Base-by-base conservation (phyloP, 2,329 filamentous ascomycete genomes). In the Davidsoniella eucalypti region DNA sequence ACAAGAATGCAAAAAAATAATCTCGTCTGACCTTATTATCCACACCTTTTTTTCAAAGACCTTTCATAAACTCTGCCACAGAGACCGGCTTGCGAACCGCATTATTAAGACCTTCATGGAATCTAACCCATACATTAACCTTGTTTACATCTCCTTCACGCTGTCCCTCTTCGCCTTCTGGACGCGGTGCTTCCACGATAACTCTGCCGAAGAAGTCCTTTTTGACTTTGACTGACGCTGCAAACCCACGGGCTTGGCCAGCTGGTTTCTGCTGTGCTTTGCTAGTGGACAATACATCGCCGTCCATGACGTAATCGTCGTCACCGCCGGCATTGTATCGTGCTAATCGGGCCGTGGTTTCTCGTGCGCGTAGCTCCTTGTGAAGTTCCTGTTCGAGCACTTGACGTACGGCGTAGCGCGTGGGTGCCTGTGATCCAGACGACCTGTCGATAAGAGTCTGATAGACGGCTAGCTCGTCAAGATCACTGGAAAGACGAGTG, bases 321-420 rank as follows among this genome's bases (percentile, higher is more conserved):
- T 64, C 61, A 66, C 58, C 57, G 57, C 69, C 76, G n/a, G 70
- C 76, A 40, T 65, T 67, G 61, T 79, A 81, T 2, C 82, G 72
- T 7, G 79, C 76, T 58, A 84, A 76, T 2, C 84, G 70, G 0
- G 78, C 73, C 3, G 76, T 72, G 54, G 76, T 76, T 46, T 84
- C 81, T 12, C 82, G 79, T 33, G 78, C 68, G 26, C 75, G 67
- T 10, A 81, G 74, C 44, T 86, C 82, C 59, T 83, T 86, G 54
- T 77, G 78, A 58, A 90, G 84, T 63, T 96, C 90, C 61, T 92
- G 86, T 59, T 94, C 87, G 1, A 98, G 73, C 7, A 95, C 88
- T 63, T 95, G 90, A 18, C 92, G 80, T 5, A 98, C 82, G 1
- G 90, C 90, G 60, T 87, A 98, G n/a, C 92, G 78, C 0, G 86